phyloP scores from a whole-genome alignment of 2,329 filamentous ascomycete genomes.

The Cytospora schulzeri region DNA sequence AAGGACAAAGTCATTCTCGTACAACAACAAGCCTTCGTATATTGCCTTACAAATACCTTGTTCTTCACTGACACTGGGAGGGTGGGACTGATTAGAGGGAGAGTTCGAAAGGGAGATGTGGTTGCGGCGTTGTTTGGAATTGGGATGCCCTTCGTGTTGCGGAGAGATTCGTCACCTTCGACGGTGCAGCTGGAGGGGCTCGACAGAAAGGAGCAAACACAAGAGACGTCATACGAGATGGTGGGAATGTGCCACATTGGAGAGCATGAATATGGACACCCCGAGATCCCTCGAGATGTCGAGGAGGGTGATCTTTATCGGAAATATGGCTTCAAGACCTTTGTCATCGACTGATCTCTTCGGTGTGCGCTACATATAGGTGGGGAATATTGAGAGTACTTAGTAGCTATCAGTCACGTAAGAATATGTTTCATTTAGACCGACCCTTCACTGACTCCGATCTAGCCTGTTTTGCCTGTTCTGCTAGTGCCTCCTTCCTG shows the following conservation, averaged over 20 bases:
- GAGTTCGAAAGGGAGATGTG: conserved; percentile 4
- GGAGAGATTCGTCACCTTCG: not conserved
- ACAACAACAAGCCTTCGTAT: no score
- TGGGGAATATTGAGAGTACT: no score
- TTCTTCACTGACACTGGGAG: conserved; percentile 12
- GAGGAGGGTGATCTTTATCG: not conserved
- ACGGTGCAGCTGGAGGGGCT: not conserved
- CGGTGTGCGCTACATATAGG: no score
- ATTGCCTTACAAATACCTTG: no score
- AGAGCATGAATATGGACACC: not conserved
- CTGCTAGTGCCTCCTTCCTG: no score
- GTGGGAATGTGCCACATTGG: not conserved
- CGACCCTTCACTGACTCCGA: no score
- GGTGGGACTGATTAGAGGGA: not conserved
- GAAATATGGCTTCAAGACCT: not conserved
- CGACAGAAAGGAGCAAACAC: not conserved
- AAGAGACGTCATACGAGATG: not conserved
- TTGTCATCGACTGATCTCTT: not conserved
- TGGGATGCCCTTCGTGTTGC: conserved; percentile 7
- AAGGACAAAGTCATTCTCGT: no score
- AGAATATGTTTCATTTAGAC: no score
- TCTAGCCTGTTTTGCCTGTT: no score
- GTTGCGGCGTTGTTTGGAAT: conserved; percentile 14
- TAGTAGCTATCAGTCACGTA: no score
- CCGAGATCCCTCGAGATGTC: not conserved